Evolutionary conservation across 2,329 filamentous ascomycete genomes (phyloP).

Genomic region (Sporothrix variecibatus): DNA sequence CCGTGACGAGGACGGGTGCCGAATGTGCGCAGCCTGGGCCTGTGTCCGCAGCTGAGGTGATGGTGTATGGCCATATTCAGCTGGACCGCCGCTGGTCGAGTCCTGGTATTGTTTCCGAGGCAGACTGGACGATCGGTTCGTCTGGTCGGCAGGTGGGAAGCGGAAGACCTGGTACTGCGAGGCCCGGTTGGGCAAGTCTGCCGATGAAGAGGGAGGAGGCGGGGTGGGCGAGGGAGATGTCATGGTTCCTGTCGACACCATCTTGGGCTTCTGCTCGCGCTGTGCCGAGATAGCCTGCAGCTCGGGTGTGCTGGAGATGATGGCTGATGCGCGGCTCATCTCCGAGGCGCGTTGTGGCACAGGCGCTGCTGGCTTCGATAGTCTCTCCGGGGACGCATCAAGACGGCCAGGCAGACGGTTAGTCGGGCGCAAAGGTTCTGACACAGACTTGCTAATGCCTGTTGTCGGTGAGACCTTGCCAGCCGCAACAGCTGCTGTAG

Average conservation of each 20-base stretch:
- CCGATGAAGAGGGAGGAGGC: slow-evolving; percentile 32
- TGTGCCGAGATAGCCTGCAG: slow-evolving; percentile 58
- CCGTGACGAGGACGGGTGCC: slow-evolving; percentile 54
- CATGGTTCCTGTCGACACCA: slow-evolving; percentile 73
- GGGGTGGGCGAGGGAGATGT: slow-evolving; percentile 62
- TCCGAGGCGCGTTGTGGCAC: slow-evolving; percentile 47
- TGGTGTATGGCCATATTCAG: slow-evolving; percentile 34
- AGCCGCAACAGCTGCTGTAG: slow-evolving; percentile 22
- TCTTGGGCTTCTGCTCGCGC: slow-evolving; percentile 36
- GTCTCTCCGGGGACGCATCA: slow-evolving; percentile 30
- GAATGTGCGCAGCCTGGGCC: slow-evolving; percentile 41
- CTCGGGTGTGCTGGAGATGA: slow-evolving; percentile 64
- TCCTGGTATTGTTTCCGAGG: slow-evolving; percentile 33
- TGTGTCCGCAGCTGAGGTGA: slow-evolving; percentile 18
- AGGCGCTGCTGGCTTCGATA: slow-evolving; percentile 38
- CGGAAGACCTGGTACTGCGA: slow-evolving; percentile 44
- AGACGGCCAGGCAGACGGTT: slow-evolving; percentile 30
- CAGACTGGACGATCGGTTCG: slow-evolving; percentile 43
- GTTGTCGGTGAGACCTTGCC: slow-evolving; percentile 28
- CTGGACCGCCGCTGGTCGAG: slow-evolving; percentile 6
- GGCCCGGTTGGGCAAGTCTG: slow-evolving; percentile 41
- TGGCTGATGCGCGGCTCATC: slow-evolving; percentile 63
- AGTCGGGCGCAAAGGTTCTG: not conserved
- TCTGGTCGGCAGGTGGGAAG: slow-evolving; percentile 45
- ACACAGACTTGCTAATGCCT: slow-evolving; percentile 35